A percentile compares a stretch with the other conserved stretches of the same genome.
Evolutionary conservation across 805 yeast species (phyloP).

Genomic region (Starmerella davenportii): DNA sequence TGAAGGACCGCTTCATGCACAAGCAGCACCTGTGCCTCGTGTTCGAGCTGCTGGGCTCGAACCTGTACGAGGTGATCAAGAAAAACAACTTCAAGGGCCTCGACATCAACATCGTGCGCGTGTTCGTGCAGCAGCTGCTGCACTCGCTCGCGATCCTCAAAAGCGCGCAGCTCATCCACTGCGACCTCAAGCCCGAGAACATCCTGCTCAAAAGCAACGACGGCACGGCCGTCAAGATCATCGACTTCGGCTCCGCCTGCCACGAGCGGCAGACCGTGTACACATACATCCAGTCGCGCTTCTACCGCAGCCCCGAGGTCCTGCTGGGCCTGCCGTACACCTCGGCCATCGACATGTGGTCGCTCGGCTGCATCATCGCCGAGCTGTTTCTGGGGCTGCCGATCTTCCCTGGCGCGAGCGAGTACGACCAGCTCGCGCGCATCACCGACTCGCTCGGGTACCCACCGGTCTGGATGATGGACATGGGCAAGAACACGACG

Average conservation of each 20-base stretch:
- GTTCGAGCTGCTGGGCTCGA: constrained; percentile 74
- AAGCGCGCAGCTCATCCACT: constrained; percentile 71
- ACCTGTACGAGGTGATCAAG: constrained; percentile 73
- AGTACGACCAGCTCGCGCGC: constrained; percentile 72
- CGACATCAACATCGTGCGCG: constrained; percentile 57
- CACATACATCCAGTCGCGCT: constrained; percentile 82
- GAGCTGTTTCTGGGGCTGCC: constrained; percentile 86
- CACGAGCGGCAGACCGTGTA: constrained; percentile 77
- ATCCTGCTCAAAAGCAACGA: constrained; percentile 64
- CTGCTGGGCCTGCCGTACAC: constrained; percentile 82
- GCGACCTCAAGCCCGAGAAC: constrained; percentile 94
- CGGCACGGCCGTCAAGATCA: constrained; percentile 72
- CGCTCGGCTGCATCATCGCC: constrained; percentile 80
- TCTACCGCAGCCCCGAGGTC: constrained; percentile 89
- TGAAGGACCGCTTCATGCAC: constrained; percentile 80
- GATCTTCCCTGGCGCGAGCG: constrained; percentile 85
- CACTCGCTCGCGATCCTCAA: constrained; percentile 69
- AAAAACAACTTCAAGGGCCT: constrained; percentile 90
- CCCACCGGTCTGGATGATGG: constrained; percentile 94
- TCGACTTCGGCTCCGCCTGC: constrained; percentile 93
- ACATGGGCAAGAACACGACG: constrained; percentile 71
- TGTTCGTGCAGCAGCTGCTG: constrained; percentile 61
- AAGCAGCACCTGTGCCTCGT: constrained; percentile 85
- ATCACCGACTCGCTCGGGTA: constrained; percentile 62
- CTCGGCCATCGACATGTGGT: constrained; percentile 93